These are phyloP conservation scores for Ophiostoma perfectum DNA, from an alignment of 2,329 filamentous ascomycete species.

Conservation along the genomic window DNA sequence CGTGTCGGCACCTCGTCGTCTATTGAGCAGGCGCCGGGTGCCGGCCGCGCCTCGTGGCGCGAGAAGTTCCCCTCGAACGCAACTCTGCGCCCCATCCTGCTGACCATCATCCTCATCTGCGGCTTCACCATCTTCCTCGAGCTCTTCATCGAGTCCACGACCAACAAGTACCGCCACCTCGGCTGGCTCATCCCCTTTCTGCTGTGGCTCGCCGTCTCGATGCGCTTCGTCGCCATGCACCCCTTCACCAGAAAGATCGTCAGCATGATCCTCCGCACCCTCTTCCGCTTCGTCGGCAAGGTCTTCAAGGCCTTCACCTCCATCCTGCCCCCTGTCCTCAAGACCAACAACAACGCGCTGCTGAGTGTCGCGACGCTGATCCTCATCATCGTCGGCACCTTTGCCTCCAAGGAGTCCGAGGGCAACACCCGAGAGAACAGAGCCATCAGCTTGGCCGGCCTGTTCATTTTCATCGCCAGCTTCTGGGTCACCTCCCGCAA, in stretches of 20 bases:
- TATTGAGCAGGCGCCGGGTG: constrained; percentile 1
- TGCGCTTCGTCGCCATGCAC: constrained; percentile 64
- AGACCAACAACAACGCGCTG: constrained; percentile 13
- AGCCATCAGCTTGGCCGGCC: constrained; percentile 72
- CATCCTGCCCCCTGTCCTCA: not conserved
- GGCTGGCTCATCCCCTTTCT: constrained; percentile 85
- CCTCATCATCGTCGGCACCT: constrained; percentile 71
- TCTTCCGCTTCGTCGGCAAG: not conserved
- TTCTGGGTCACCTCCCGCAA: constrained; percentile 69
- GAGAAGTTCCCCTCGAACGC: not conserved
- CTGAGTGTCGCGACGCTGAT: constrained; percentile 56
- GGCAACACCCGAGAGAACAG: constrained; percentile 79
- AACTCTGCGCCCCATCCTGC: not conserved
- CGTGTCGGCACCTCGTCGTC: constrained; percentile 7
- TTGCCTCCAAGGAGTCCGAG: constrained; percentile 62
- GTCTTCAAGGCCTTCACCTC: not conserved
- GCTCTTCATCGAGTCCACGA: constrained; percentile 15
- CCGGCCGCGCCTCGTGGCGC: not conserved
- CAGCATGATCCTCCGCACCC: not conserved
- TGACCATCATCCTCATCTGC: not conserved
- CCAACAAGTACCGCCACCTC: constrained; percentile 44
- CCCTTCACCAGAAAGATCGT: not conserved
- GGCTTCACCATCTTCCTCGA: constrained; percentile 11
- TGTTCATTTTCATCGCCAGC: constrained; percentile 61
- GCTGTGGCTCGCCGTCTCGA: constrained; percentile 66